Evolutionary conservation across 1,284 basidiomycete genomes (phyloP).

Genomic region (Gymnopus androsaceus): DNA sequence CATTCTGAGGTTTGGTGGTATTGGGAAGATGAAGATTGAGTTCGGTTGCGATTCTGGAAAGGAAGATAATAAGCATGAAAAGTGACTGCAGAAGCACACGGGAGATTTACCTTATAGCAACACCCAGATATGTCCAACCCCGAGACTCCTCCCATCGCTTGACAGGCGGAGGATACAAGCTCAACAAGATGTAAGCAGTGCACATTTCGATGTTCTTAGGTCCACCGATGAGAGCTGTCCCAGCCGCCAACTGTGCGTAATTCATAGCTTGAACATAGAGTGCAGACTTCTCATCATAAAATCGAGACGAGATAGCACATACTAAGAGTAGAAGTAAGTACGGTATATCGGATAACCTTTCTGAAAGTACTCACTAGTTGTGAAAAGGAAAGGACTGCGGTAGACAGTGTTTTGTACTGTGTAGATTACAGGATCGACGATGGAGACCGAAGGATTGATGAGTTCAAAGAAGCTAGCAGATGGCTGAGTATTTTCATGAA

Average conservation of each 20-base stretch:
- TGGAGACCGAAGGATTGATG: conserved; percentile 72
- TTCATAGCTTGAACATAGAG: conserved; percentile 70
- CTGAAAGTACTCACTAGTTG: conserved; percentile 66
- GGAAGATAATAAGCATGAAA: neutral
- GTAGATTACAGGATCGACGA: conserved; percentile 76
- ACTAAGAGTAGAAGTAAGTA: conserved; percentile 42
- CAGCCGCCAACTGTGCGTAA: conserved; percentile 72
- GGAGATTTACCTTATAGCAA: conserved; percentile 65
- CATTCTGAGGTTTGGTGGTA: conserved; percentile 66
- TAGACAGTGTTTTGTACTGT: conserved; percentile 72
- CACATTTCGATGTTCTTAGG: conserved; percentile 77
- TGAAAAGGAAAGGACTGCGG: conserved; percentile 80
- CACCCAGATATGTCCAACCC: conserved; percentile 76
- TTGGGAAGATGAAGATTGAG: conserved; percentile 80
- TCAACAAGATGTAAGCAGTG: conserved; percentile 71
- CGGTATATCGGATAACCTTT: neutral
- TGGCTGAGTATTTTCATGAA: conserved; percentile 11
- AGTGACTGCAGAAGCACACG: neutral
- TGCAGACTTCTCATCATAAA: conserved; percentile 63
- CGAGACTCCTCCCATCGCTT: conserved; percentile 80
- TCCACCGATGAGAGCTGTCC: conserved; percentile 69
- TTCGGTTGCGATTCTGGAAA: conserved; percentile 71
- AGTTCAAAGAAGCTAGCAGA: conserved; percentile 65
- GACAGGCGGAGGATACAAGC: conserved; percentile 71
- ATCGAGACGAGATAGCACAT: conserved; percentile 76